These are phyloP conservation scores for Colletotrichum camelliae DNA, from an alignment of 2,329 filamentous ascomycete species.

Conservation along the genomic window DNA sequence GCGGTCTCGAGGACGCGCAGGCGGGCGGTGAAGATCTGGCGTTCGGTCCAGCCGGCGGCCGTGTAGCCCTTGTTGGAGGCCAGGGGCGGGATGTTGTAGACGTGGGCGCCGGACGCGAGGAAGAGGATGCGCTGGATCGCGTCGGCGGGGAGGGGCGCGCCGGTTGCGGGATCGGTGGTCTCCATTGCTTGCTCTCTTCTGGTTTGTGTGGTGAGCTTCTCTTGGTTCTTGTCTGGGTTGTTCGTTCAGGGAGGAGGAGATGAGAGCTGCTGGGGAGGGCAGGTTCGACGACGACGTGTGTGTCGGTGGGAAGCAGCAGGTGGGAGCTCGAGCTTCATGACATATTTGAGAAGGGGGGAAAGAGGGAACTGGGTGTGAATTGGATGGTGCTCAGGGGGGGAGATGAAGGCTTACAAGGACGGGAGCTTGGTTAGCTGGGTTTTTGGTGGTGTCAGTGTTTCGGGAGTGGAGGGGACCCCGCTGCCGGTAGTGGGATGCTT, in stretches of 20 bases:
- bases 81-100: slow-evolving; percentile 87
- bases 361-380: not conserved
- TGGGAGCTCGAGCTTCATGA: not conserved
- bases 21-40: slow-evolving; percentile 86
- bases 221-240: not conserved
- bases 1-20: slow-evolving; percentile 81
- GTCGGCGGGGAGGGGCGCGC: slow-evolving; percentile 69
- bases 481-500: slow-evolving; percentile 17
- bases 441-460: slow-evolving; percentile 15
- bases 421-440: slow-evolving; percentile 14
- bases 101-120: slow-evolving; percentile 75
- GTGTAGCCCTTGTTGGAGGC: slow-evolving; percentile 80
- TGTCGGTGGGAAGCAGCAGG: not conserved
- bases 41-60: slow-evolving; percentile 77
- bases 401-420: slow-evolving; percentile 21
- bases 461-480: slow-evolving; percentile 20
- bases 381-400: slow-evolving; percentile 7
- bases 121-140: slow-evolving; percentile 88
- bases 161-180: slow-evolving; percentile 73
- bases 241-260: not conserved
- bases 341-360: not conserved
- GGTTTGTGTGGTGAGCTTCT: not conserved
- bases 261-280: not conserved
- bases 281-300: not conserved
- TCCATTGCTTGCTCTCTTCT: slow-evolving; percentile 52